Percentiles rank a stretch among this genome's conserved stretches.
Evolutionary conservation across 305 asterid species (phyloP).

Genomic region (Fraxinus dipetala): DNA sequence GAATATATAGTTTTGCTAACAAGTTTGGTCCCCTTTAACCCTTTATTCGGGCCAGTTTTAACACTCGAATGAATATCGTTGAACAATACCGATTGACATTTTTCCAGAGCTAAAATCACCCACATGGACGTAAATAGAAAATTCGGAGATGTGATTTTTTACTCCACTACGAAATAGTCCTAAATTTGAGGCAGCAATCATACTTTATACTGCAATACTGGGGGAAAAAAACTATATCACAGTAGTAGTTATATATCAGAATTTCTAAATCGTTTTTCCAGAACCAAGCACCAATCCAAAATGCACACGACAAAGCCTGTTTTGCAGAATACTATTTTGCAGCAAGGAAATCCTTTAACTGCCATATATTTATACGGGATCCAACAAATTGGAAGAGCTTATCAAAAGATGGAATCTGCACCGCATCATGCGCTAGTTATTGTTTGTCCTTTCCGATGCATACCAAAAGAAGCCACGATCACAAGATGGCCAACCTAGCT

Average conservation of each 20-base stretch:
- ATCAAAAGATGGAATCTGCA: background rate
- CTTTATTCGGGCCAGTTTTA: background rate
- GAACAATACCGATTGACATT: background rate
- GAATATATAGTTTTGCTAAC: background rate
- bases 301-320: background rate
- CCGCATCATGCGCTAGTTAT: background rate
- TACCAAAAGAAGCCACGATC: background rate
- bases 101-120: background rate
- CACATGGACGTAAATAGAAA: background rate
- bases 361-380: background rate
- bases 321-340: background rate
- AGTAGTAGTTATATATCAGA: background rate
- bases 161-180: background rate
- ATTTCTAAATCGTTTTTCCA: background rate
- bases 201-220: background rate
- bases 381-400: background rate
- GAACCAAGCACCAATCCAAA: background rate
- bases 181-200: background rate
- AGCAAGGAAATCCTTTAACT: background rate
- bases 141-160: background rate
- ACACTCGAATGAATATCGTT: too few species aligned
- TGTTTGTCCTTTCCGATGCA: background rate
- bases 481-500: slow-evolving; percentile 6
- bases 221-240: background rate
- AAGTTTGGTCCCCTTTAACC: background rate